Conservation (phyloP, 352 stramenopile genomes). For the Pythium insidiosum region DNA sequence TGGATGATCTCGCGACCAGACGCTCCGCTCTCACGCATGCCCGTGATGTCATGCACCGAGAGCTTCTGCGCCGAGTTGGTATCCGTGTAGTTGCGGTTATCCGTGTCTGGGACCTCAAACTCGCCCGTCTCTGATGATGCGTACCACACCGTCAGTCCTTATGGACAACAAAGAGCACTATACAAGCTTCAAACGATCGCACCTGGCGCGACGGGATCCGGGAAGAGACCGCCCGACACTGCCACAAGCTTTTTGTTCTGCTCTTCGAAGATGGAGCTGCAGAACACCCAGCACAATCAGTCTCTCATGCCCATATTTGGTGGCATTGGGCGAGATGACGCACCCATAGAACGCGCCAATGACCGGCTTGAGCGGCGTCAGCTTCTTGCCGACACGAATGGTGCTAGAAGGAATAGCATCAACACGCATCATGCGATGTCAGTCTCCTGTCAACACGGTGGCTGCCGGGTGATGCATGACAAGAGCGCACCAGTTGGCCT, state of each 20-base stretch:
- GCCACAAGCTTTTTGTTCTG: conserved; percentile 58
- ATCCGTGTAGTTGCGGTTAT: conserved; percentile 82
- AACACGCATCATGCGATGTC: conserved; percentile 1
- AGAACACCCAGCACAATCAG: background rate
- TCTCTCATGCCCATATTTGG: conserved; percentile 13
- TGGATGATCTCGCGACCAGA: conserved; percentile 86
- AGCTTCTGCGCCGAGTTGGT: conserved; percentile 83
- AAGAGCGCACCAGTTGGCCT: conserved; percentile 47
- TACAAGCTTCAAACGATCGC: too few relatives aligned
- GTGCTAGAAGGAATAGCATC: conserved; percentile 18
- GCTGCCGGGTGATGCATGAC: background rate
- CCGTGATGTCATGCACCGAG: conserved; percentile 53
- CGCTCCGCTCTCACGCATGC: conserved; percentile 56
- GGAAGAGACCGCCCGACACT: conserved; percentile 77
- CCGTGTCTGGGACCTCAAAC: conserved; percentile 56
- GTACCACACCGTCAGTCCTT: too few relatives aligned
- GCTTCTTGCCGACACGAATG: conserved; percentile 79
- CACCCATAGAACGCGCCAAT: conserved; percentile 70
- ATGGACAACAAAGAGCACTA: too few relatives aligned
- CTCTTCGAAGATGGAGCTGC: conserved; percentile 24
- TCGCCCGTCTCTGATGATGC: conserved; percentile 85
- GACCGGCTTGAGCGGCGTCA: conserved; percentile 42
- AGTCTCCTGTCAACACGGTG: background rate
- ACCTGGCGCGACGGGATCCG: conserved; percentile 78
- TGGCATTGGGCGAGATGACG: conserved; percentile 73